A percentile compares a stretch with the other conserved stretches of the same genome.
These are phyloP conservation scores for Euclidium syriacum DNA, from an alignment of 345 rosid genomes.

Conservation along the genomic window DNA sequence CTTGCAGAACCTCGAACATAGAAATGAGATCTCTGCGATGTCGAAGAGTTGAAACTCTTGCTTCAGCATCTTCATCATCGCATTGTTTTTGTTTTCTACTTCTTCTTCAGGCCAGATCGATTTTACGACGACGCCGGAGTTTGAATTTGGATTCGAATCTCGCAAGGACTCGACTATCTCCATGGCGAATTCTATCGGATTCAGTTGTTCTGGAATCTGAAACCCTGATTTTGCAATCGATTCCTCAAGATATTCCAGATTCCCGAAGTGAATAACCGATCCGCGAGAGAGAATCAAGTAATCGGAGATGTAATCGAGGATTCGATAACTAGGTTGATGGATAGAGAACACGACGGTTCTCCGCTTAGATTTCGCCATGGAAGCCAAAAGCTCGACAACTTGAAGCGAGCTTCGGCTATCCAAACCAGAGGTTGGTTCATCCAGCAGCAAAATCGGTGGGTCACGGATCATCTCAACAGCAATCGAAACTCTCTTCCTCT, in stretches of 20 bases:
- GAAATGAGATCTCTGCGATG: constrained; percentile 48
- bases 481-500: constrained; percentile 74
- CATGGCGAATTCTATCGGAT: constrained; percentile 78
- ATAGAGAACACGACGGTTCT: constrained; percentile 65
- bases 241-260: constrained; percentile 56
- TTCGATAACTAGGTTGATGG: constrained; percentile 72
- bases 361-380: constrained; percentile 52
- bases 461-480: constrained; percentile 84
- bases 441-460: constrained; percentile 69
- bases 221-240: constrained; percentile 51
- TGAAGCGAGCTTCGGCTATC: constrained; percentile 80
- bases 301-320: constrained; percentile 60
- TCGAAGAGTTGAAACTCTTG: constrained; percentile 19
- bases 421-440: constrained; percentile 91
- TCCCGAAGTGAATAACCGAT: constrained; percentile 51
- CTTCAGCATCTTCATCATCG: neutral
- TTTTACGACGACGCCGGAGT: neutral
- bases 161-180: constrained; percentile 56
- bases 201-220: constrained; percentile 61
- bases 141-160: constrained; percentile 24
- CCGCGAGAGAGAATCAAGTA: constrained; percentile 57
- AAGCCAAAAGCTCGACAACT: constrained; percentile 74
- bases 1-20: constrained; percentile 81
- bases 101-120: constrained; percentile 36
- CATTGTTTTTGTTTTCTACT: constrained; percentile 23